Base-by-base conservation (phyloP, 352 stramenopile genomes). In the Phytophthora crassamura region DNA sequence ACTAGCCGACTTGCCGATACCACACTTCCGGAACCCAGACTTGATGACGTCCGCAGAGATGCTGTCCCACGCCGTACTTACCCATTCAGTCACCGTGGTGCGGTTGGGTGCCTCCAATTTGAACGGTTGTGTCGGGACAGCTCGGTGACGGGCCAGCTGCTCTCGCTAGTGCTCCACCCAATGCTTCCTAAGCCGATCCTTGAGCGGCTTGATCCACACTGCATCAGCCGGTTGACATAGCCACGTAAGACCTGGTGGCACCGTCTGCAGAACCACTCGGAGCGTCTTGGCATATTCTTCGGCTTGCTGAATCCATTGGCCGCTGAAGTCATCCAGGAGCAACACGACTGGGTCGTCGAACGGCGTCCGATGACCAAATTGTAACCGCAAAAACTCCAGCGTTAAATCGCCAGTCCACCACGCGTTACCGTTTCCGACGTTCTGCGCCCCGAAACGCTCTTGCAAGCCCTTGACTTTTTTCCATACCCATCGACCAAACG, bases 401-500 rank as follows among this genome's bases (percentile, higher is more conserved):
- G n/a, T n/a, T n/a, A n/a, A n/a, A n/a, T n/a, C n/a, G n/a, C n/a
- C n/a, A n/a, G n/a, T n/a, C n/a, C n/a, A n/a, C n/a, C n/a, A n/a
- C n/a, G n/a, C n/a, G n/a, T n/a, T n/a, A n/a, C n/a, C n/a, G n/a
- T n/a, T n/a, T n/a, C n/a, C n/a, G n/a, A n/a, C n/a, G n/a, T n/a
- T n/a, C n/a, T n/a, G n/a, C n/a, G n/a, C n/a, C n/a, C n/a, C n/a
- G n/a, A n/a, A n/a, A n/a, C n/a, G n/a, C n/a, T n/a, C n/a, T n/a
- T n/a, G n/a, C n/a, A n/a, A n/a, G n/a, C n/a, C 16, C 16, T 82
- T 14, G 20, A 74, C 75, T n/a, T 60, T 20, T 70, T 16, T 80
- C 39, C 18, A 38, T 18, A 9, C 16, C 52, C 22, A 59, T 72
- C 76, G 69, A 80, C 61, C 59, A 77, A 3, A 67, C 67, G 0